Base-by-base conservation (phyloP, 352 stramenopile species). In the Globisporangium orthogonon region DNA sequence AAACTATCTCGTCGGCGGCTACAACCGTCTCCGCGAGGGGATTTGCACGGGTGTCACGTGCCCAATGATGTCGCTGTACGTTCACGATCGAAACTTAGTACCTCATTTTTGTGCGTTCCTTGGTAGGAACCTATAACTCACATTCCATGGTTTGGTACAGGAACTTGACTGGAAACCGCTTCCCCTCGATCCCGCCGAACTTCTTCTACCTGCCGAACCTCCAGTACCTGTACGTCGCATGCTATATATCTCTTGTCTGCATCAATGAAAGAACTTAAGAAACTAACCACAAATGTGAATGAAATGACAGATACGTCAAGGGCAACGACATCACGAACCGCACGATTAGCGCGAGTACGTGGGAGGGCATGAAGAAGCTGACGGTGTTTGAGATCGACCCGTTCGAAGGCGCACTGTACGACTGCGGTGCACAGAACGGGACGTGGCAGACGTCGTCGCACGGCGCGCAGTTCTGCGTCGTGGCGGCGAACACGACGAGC, bases 41-140 rank as follows among this genome's bases (percentile, higher is more conserved):
- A 67, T 82, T 56, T 78, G 73, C 62, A 67, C 70, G 7, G 70
- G 69, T 50, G 74, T 78, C 39, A 70, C 73, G 39, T 82, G 73
- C 31, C 73, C 70, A 2, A 46, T 82, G 23, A 64, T 73, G 59
- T 77, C 65, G 29, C 78, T 82, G 62, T 67, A 54, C 37, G 56
- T 56, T 10, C 29, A 7, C 15, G 28, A 18, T n/a, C 50, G 31
- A 14, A 5, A 23, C 23, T 23, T 23, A 23, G 23, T 23, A 23
- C 23, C 23, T 23, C 23, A 23, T 23, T 23, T 23, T 23, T 23
- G 23, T 23, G 23, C 23, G 23, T 23, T 6, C 29, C 15, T 49
- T 15, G 35, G 33, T 41, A n/a, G 23, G 23, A 23, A 23, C 23
- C 23, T 23, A 23, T 3, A 44, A 18, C 31, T 33, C 44, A 39